Evolutionary conservation across 371 early-diverging fungal species (phyloP).

Genomic region (Mucor irregularis): DNA sequence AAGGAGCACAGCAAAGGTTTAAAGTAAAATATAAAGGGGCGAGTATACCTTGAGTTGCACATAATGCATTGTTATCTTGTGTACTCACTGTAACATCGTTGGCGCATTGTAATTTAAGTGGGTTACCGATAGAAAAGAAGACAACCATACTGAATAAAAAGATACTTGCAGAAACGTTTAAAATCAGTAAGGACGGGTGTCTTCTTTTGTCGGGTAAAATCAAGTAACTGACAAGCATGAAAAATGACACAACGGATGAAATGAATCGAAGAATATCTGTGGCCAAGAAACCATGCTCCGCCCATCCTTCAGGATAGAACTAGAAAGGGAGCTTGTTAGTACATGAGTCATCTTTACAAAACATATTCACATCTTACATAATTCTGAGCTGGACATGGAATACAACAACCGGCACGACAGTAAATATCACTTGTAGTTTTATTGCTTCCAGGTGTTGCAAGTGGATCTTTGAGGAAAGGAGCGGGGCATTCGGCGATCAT

Average conservation of each 20-base stretch:
- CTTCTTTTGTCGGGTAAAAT: slow-evolving; percentile 62
- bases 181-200: slow-evolving; percentile 68
- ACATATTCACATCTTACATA: slow-evolving; percentile 13
- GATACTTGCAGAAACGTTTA: slow-evolving; percentile 57
- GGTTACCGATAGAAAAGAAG: slow-evolving; percentile 57
- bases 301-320: slow-evolving; percentile 51
- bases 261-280: slow-evolving; percentile 54
- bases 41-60: slow-evolving; percentile 64
- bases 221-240: slow-evolving; percentile 59
- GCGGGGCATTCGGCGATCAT: slow-evolving; percentile 36
- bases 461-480: slow-evolving; percentile 41
- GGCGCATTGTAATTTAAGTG: slow-evolving; percentile 56
- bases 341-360: not conserved
- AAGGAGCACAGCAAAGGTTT: not conserved
- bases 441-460: slow-evolving; percentile 18
- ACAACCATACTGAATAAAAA: slow-evolving; percentile 57
- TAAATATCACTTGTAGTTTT: slow-evolving; percentile 12
- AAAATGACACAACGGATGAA: slow-evolving; percentile 50
- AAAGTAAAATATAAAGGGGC: not conserved
- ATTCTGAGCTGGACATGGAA: slow-evolving; percentile 47
- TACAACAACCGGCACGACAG: slow-evolving; percentile 41
- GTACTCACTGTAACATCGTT: slow-evolving; percentile 44
- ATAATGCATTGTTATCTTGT: slow-evolving; percentile 59
- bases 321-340: slow-evolving; percentile 8
- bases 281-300: slow-evolving; percentile 46